These are phyloP conservation scores for Micromonas pusilla DNA, from an alignment of 139 green algal genomes.

Conservation along the genomic window DNA sequence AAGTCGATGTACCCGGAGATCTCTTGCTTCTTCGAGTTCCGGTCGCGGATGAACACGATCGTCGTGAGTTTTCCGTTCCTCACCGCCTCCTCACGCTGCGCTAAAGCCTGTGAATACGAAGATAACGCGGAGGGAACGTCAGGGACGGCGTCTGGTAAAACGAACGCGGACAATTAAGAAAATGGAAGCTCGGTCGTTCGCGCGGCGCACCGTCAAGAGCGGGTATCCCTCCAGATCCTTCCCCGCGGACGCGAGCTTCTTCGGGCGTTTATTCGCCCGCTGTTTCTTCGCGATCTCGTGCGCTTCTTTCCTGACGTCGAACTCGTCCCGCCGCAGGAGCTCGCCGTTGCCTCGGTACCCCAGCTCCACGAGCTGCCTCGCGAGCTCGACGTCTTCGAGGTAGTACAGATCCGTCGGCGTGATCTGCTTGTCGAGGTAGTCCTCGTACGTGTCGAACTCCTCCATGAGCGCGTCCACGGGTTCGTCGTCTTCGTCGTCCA, in stretches of 20 bases:
- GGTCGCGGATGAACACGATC: conserved; percentile 80
- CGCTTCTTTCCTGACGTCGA: conserved; percentile 67
- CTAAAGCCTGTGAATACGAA: conserved; percentile 29
- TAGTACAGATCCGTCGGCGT: conserved; percentile 76
- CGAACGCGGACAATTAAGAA: background rate
- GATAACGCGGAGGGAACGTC: background rate
- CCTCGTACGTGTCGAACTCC: conserved; percentile 56
- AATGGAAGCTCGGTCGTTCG: no score
- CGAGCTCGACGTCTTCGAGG: conserved; percentile 69
- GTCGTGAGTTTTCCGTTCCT: conserved; percentile 79
- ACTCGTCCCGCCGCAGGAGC: conserved; percentile 79
- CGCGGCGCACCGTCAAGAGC: conserved; percentile 55
- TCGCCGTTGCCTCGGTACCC: conserved; percentile 83
- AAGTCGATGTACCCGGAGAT: conserved; percentile 87
- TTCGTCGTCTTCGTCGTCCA: background rate
- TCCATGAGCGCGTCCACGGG: background rate
- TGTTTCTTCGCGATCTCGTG: conserved; percentile 56
- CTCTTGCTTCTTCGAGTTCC: conserved; percentile 68
- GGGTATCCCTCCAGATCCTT: conserved; percentile 60
- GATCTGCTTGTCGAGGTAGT: conserved; percentile 81
- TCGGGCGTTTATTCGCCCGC: conserved; percentile 59
- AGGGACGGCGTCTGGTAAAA: background rate
- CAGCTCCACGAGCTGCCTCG: conserved; percentile 69
- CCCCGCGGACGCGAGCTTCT: conserved; percentile 60
- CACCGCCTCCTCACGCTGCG: conserved; percentile 55